phyloP scores from a whole-genome alignment of 2,329 filamentous ascomycete genomes.

The Ilyonectria sp. region DNA sequence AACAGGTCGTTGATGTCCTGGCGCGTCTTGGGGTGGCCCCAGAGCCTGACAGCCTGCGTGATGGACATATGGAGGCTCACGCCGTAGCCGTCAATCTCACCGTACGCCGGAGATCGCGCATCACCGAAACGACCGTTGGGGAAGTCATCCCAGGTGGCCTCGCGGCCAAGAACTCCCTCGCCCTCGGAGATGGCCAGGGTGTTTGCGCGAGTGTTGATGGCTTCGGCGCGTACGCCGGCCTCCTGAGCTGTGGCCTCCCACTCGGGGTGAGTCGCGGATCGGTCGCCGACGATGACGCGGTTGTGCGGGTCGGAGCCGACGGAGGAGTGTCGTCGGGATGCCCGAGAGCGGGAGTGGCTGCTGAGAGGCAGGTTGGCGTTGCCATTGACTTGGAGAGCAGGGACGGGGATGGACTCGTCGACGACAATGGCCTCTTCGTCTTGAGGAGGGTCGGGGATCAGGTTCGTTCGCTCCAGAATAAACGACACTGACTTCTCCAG shows the following conservation, averaged over 20 bases:
- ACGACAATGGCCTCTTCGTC: constrained; percentile 68
- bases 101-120: constrained; percentile 91
- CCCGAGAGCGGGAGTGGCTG: constrained; percentile 53
- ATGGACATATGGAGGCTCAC: constrained; percentile 94
- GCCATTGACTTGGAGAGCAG: constrained; percentile 65
- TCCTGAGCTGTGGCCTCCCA: constrained; percentile 84
- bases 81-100: constrained; percentile 98
- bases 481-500: constrained; percentile 96
- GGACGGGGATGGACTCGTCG: constrained; percentile 52
- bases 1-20: constrained; percentile 87
- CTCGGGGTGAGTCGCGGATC: constrained; percentile 71
- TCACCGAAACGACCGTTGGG: constrained; percentile 97
- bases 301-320: constrained; percentile 90
- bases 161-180: constrained; percentile 87
- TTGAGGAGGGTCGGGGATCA: constrained; percentile 79
- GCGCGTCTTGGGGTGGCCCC: constrained; percentile 81
- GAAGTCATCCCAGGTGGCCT: constrained; percentile 99
- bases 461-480: constrained; percentile 86
- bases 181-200: constrained; percentile 96
- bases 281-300: constrained; percentile 83
- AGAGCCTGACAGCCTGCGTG: constrained; percentile 85
- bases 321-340: constrained; percentile 78
- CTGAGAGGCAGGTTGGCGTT: constrained; percentile 49
- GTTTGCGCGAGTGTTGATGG: constrained; percentile 84
- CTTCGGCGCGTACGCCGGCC: constrained; percentile 81